Base-by-base conservation (phyloP, 306 rosid genomes). In the Luffa acutangula region DNA sequence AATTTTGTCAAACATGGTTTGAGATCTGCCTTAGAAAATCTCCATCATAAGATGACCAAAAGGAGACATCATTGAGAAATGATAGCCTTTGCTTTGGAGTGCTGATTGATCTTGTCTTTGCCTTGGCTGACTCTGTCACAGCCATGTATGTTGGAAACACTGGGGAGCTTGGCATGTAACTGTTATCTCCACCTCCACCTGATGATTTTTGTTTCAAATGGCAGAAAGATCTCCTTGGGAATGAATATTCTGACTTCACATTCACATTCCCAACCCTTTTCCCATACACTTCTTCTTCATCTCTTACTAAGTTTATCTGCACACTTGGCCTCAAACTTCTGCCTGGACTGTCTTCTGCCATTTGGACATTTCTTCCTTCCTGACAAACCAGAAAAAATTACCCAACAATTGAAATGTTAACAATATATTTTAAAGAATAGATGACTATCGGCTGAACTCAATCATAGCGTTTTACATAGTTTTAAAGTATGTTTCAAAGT, bases 91-190 rank as follows among this genome's bases (percentile, higher is more conserved):
- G 92, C 85, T 83, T 88, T 43, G 96, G 93, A 46, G 90, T 89
- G 81, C 96, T 91, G 82, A 84, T 84, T 37, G 97, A 88, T 77
- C 93, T 87, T 20, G 85, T 86, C 81, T 87, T 91, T 41, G 87
- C 96, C 84, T 82, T 88, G 45, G 87, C 88, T 14, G 96, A 91
- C 75, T 88, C 90, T 25, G 93, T 85, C 25, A 82, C 81, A 33
- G 89, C 84, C 96, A 87, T 83, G 82, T 80, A 85, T 25, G 92
- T 81, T n/a, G 87, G 90, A 43, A 85, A 87, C 79, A 76, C 78
- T 5, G 91, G 90, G 41, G 93, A 89, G 78, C 83, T 91, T 60
- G 87, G 81, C 88, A 80, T 62, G 51, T 85, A 81, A 53, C 71
- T 80, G 3, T 80, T 14, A 1, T 10, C 46, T 15, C 12, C 86